Evolutionary conservation across 345 rosid genomes (phyloP).

Genomic region (Murraya paniculata): DNA sequence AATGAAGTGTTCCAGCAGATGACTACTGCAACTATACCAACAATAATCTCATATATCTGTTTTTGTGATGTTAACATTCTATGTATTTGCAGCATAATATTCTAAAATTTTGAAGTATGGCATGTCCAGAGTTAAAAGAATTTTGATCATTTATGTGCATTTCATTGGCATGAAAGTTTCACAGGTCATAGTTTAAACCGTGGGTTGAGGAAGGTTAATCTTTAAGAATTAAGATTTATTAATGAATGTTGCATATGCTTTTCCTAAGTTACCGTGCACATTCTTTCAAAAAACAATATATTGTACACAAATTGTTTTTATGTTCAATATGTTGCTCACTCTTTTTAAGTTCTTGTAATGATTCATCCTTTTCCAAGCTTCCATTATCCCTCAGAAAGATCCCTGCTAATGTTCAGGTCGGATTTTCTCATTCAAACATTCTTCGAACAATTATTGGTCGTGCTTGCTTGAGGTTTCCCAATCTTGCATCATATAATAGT

Average conservation of each 20-base stretch:
- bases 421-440: constrained; percentile 92
- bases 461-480: constrained; percentile 78
- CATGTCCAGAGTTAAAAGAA: background rate
- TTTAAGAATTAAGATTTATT: background rate
- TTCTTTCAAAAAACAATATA: too few relatives aligned
- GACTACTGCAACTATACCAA: background rate
- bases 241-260: constrained; percentile 2
- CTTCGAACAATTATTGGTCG: constrained; percentile 67
- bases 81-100: background rate
- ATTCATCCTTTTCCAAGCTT: constrained; percentile 5
- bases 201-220: constrained; percentile 3
- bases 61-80: background rate
- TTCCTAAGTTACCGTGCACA: background rate
- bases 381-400: constrained; percentile 2
- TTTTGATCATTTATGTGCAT: constrained; percentile 12
- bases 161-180: background rate
- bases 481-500: constrained; percentile 43
- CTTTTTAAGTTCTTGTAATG: constrained; percentile 1
- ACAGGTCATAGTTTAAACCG: background rate
- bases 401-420: constrained; percentile 57
- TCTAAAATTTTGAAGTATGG: background rate
- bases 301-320: background rate
- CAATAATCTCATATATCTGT: background rate
- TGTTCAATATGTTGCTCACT: background rate
- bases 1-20: background rate